phyloP scores from a whole-genome alignment of 2,329 filamentous ascomycete species.

The Colletotrichum godetiae region DNA sequence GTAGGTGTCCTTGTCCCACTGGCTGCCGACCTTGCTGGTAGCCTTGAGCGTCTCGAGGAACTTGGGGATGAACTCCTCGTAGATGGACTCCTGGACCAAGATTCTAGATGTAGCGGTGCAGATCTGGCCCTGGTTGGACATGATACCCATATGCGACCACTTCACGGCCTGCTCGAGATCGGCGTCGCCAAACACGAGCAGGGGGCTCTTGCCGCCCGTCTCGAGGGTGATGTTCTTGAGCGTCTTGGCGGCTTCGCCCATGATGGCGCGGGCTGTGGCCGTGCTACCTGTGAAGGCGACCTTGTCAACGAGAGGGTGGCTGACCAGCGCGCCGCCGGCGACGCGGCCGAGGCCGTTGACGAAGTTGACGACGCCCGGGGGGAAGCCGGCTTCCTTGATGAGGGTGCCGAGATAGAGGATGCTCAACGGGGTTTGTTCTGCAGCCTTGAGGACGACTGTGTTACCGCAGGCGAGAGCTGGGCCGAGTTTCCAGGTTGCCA shows the following conservation, averaged over 20 bases:
- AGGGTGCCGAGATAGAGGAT: constrained; percentile 74
- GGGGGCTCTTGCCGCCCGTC: constrained; percentile 74
- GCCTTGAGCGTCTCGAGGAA: constrained; percentile 70
- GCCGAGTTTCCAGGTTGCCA: constrained; percentile 76
- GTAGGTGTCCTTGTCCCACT: constrained; percentile 75
- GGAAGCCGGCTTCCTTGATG: constrained; percentile 79
- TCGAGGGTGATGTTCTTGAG: constrained; percentile 76
- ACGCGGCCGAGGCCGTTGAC: constrained; percentile 77
- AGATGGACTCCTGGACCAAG: constrained; percentile 71
- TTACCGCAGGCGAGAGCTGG: constrained; percentile 76
- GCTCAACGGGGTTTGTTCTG: constrained; percentile 75
- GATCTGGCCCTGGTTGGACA: constrained; percentile 73
- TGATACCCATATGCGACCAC: constrained; percentile 61
- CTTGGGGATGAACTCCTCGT: constrained; percentile 71
- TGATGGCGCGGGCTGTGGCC: constrained; percentile 76
- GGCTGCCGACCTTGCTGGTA: constrained; percentile 73
- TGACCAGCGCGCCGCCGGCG: constrained; percentile 75
- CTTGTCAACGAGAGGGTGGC: constrained; percentile 78
- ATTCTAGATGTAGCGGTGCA: constrained; percentile 75
- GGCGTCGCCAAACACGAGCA: constrained; percentile 74
- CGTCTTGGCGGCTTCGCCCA: constrained; percentile 76
- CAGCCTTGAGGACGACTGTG: constrained; percentile 72
- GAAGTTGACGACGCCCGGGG: constrained; percentile 81
- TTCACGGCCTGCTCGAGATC: constrained; percentile 77
- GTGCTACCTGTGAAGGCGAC: constrained; percentile 85